Base-by-base conservation (phyloP, 257 asterid genomes). In the Petunia secreta region DNA sequence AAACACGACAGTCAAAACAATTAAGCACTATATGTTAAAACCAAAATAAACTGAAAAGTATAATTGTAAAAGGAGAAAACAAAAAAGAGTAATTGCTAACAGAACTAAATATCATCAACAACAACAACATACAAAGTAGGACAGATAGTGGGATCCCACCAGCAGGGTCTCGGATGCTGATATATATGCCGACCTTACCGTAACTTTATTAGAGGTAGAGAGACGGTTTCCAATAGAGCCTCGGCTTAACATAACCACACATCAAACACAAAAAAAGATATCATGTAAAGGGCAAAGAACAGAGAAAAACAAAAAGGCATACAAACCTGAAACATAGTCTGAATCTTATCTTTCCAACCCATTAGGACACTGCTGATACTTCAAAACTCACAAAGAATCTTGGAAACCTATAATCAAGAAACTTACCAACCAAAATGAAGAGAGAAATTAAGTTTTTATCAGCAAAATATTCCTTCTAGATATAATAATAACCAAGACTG, bases 291-390 rank as follows among this genome's bases (percentile, higher is more conserved):
- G 54, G 40, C 1, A 25, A 76, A 52, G 44, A 8, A 6, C 4
- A 53, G 34, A 1, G 8, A 1, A 25, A n/a, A 41, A 4, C n/a
- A 41, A 46, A 9, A 57, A 10, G n/a, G 46, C 52, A 25, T 8
- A 81, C 91, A 58, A 83, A 93, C 97, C 97, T 86, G 97, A 83
- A 91, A 88, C 81, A 91, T 84, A 77, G 86, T 85, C 82, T 87
- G 66, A 79, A 89, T 63, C 84, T 80, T 64, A 75, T 83, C 83
- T 83, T 81, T 88, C 95, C 91, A 83, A 78, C 87, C 90, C 97
- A 91, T 88, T 82, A 80, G 71, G 59, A 4, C 57, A 58, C 79
- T 58, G 63, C 16, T 54, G 77, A 74, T 55, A 37, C 82, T 79
- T 64, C 50, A 68, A 59, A 60, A 53, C 68, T 66, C 84, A 60